Evolutionary conservation across 257 asterid species (phyloP).

Genomic region (Asclepias syriaca): DNA sequence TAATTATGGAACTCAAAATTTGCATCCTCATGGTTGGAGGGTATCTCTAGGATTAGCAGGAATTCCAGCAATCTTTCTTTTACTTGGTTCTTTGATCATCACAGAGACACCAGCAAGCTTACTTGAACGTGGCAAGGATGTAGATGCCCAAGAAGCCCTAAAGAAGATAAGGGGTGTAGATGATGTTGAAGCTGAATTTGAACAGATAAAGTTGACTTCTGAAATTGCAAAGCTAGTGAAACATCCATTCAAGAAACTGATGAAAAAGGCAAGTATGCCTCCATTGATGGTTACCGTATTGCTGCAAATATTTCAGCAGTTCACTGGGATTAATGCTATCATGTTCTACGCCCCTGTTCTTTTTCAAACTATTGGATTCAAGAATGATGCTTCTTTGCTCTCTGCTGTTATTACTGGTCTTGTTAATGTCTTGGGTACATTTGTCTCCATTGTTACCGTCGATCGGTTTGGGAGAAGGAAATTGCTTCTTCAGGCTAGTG

Average conservation of each 20-base stretch:
- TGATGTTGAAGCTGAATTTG: slow-evolving; percentile 25
- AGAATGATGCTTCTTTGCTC: slow-evolving; percentile 35
- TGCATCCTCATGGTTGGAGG: slow-evolving; percentile 38
- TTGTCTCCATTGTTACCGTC: slow-evolving; percentile 46
- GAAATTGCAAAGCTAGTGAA: slow-evolving; percentile 29
- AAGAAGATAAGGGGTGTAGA: slow-evolving; percentile 29
- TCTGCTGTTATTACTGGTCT: slow-evolving; percentile 55
- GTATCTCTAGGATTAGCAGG: slow-evolving; percentile 30
- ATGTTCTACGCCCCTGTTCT: slow-evolving; percentile 76
- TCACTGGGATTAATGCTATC: slow-evolving; percentile 67
- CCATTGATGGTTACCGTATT: slow-evolving; percentile 22
- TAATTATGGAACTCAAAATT: slow-evolving; percentile 18
- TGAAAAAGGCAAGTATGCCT: slow-evolving; percentile 25
- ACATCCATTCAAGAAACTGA: slow-evolving; percentile 36
- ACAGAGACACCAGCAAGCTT: slow-evolving; percentile 37
- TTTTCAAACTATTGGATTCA: slow-evolving; percentile 64
- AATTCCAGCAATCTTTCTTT: slow-evolving; percentile 25
- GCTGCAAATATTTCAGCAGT: slow-evolving; percentile 66
- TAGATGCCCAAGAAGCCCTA: slow-evolving; percentile 18
- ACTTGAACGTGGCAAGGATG: slow-evolving; percentile 23
- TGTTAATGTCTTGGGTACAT: slow-evolving; percentile 50
- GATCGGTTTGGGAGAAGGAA: slow-evolving; percentile 64
- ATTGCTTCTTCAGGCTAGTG: slow-evolving; percentile 60
- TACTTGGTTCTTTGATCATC: slow-evolving; percentile 21
- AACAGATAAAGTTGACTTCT: slow-evolving; percentile 16